These are phyloP conservation scores for Rhizophagus clarus DNA, from an alignment of 192 early-diverging fungal genomes.

Conservation along the genomic window DNA sequence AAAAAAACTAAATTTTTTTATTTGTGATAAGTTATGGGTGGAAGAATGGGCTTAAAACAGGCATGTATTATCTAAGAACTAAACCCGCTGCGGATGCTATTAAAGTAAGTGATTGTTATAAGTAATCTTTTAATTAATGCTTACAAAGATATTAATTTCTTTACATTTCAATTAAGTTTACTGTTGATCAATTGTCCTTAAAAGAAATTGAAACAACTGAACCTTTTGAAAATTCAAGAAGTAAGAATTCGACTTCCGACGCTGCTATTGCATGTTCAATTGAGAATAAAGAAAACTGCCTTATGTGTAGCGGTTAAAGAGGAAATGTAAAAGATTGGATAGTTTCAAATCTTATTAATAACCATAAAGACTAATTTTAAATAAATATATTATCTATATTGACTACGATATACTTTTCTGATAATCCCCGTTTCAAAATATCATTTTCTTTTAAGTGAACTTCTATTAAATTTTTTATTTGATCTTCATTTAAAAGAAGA, in stretches of 20 bases:
- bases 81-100: slow-evolving; percentile 96
- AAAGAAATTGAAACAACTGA: slow-evolving; percentile 62
- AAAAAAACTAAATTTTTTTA: not conserved
- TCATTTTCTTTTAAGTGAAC: slow-evolving; percentile 9
- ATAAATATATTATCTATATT: too few relatives aligned
- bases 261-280: slow-evolving; percentile 77
- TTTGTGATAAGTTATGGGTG: slow-evolving; percentile 74
- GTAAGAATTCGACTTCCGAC: too few relatives aligned
- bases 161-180: slow-evolving; percentile 60
- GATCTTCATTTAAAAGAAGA: not conserved
- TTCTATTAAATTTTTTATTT: slow-evolving; percentile 1
- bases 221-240: slow-evolving; percentile 41
- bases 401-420: not conserved
- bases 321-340: too few relatives aligned
- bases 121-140: not conserved
- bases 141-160: not conserved
- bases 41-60: slow-evolving; percentile 98
- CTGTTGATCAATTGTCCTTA: slow-evolving; percentile 81
- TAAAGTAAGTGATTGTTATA: slow-evolving; percentile 49
- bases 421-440: not conserved
- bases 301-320: slow-evolving; percentile 77
- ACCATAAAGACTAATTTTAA: too few relatives aligned
- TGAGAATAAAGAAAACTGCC: slow-evolving; percentile 91
- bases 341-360: too few relatives aligned
- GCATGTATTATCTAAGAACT: slow-evolving; percentile 98